phyloP scores from a whole-genome alignment of 352 stramenopile genomes.

The Pythium volutum region DNA sequence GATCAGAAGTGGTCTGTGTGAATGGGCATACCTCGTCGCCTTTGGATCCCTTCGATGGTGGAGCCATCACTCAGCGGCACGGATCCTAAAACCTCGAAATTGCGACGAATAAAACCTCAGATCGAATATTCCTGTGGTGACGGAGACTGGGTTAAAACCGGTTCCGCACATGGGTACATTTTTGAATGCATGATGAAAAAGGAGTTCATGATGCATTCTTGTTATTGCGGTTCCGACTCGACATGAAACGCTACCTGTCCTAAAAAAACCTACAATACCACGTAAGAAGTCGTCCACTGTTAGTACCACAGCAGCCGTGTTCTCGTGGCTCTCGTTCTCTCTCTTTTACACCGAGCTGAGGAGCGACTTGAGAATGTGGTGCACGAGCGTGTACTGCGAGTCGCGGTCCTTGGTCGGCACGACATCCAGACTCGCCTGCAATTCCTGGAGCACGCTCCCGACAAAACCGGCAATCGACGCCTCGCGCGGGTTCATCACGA shows the following conservation, averaged over 20 bases:
- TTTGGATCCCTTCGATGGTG: neutral
- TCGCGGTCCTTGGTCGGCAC: constrained; percentile 58
- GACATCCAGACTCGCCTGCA: constrained; percentile 58
- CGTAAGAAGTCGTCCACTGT: too few species aligned
- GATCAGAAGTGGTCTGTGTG: neutral
- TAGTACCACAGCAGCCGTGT: neutral
- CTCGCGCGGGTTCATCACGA: constrained; percentile 80
- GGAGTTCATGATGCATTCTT: neutral
- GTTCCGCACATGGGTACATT: constrained; percentile 7
- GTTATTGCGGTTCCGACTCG: neutral
- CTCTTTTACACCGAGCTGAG: constrained; percentile 57
- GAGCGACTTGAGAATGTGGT: constrained; percentile 86
- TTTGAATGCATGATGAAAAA: too few species aligned
- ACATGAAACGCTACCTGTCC: neutral
- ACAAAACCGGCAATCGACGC: constrained; percentile 74
- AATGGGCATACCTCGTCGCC: too few species aligned
- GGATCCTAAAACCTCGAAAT: constrained; percentile 1
- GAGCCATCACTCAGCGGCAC: constrained; percentile 9
- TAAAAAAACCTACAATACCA: neutral
- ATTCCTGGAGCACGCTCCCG: constrained; percentile 70
- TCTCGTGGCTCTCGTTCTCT: neutral
- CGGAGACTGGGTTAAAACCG: constrained; percentile 21
- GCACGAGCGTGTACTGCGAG: constrained; percentile 80
- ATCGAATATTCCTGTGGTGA: constrained; percentile 22
- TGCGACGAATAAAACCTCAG: constrained; percentile 13